Evolutionary conservation across 139 green algal species (phyloP), one percentile per base, ranked within the genome.

Genomic region (Coelastrella sp.): DNA sequence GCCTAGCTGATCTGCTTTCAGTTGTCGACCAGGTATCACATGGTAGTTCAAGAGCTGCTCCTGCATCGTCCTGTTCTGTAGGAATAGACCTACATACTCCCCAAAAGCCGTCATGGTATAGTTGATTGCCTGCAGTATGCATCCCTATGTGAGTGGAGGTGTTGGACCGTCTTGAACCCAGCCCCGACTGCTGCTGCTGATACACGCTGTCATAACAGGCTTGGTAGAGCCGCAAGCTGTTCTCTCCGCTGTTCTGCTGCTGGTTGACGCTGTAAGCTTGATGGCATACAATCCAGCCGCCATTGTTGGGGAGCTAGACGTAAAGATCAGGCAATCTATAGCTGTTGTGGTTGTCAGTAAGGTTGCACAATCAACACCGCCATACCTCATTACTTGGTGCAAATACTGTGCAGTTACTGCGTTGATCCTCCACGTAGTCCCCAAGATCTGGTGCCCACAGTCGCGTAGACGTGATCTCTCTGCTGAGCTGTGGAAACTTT

Each of bases 61-160:
- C 22, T 86, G 80, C 80, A 75, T 86, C 8, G 80, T 86, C 20
- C 65, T 32, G 59, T 86, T 86, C 59, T 86, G 80, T 56, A 86
- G 23, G n/a, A 86, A 86, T 6, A 86, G n/a, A 10, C 80, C 80
- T 4, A 86, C 60, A 86, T 74, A 86, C 17, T 64, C 19, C 17
- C 80, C 80, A 10, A 86, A 7, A 19, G 58, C 60, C 64, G 32
- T 57, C 80, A 86, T 86, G 20, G 80, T 86, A 11, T 22, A 60
- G 23, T 73, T 54, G 16, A 86, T 86, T 22, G 80, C 80, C 80
- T 86, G 59, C 59, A 75, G 74, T 47, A 47, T 47, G 32, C 32
- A 47, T 47, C 32, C 32, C 32, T 47, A 47, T 47, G 32, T 47
- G 32, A 47, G 32, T 47, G 32, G 32, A 47, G 32, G 32, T 47